These are phyloP conservation scores for Sugiyamaella americana DNA, from an alignment of 805 yeast species.

Conservation along the genomic window DNA sequence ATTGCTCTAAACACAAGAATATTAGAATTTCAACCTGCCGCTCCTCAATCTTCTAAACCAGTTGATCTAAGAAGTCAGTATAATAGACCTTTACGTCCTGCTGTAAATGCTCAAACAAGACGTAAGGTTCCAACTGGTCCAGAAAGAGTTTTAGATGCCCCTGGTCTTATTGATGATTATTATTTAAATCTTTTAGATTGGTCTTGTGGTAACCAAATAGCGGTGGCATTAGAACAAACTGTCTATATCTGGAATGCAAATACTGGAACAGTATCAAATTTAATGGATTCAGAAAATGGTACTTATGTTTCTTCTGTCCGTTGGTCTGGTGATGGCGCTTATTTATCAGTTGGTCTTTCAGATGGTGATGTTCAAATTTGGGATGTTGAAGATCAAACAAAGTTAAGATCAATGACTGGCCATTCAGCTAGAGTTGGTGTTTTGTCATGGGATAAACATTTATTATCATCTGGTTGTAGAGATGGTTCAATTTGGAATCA, in stretches of 20 bases:
- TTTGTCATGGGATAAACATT: conserved; percentile 77
- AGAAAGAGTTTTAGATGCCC: conserved; percentile 91
- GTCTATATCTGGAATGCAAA: conserved; percentile 92
- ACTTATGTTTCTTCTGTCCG: conserved; percentile 60
- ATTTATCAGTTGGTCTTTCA: conserved; percentile 74
- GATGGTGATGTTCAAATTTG: conserved; percentile 87
- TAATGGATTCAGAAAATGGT: conserved; percentile 45
- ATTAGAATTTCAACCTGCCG: conserved; percentile 76
- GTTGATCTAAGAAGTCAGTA: conserved; percentile 33
- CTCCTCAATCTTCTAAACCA: conserved; percentile 53
- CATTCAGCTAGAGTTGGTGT: conserved; percentile 74
- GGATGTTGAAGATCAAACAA: conserved; percentile 78
- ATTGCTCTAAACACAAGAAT: conserved; percentile 75
- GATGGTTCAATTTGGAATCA: conserved; percentile 80
- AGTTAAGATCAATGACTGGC: conserved; percentile 71
- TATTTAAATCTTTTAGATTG: conserved; percentile 81
- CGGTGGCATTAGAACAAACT: conserved; percentile 77
- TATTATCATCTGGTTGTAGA: conserved; percentile 80
- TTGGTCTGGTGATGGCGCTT: conserved; percentile 90
- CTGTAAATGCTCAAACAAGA: conserved; percentile 29
- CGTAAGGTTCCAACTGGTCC: conserved; percentile 81
- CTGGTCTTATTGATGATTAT: conserved; percentile 89
- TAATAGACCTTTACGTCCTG: conserved; percentile 31
- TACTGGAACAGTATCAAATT: conserved; percentile 65
- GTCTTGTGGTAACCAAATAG: conserved; percentile 76